These are phyloP conservation scores for Mariannaea elegans DNA, from an alignment of 2,329 filamentous ascomycete species.

Conservation along the genomic window DNA sequence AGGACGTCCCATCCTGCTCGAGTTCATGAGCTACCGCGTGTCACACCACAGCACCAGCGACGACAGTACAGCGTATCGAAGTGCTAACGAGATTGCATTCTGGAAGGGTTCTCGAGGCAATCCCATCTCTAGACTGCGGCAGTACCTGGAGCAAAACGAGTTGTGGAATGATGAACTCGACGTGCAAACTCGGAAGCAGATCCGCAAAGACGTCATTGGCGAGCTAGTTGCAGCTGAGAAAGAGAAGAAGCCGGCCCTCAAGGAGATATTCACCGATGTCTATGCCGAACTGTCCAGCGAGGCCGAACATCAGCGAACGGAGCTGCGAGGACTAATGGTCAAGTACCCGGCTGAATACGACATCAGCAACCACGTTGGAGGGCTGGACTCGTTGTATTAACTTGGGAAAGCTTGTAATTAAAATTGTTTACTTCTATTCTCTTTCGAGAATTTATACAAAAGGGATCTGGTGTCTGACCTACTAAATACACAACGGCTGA, in stretches of 20 bases:
- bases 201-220: constrained; percentile 10
- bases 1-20: constrained; percentile 18
- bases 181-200: neutral
- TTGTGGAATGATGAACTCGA: constrained; percentile 11
- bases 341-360: constrained; percentile 24
- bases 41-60: constrained; percentile 28
- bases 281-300: constrained; percentile 21
- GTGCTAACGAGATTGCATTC: neutral
- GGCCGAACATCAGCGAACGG: neutral
- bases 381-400: too few relatives aligned
- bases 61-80: constrained; percentile 23
- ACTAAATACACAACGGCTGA: too few relatives aligned
- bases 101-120: constrained; percentile 14
- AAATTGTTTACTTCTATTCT: too few relatives aligned
- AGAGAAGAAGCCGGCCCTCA: constrained; percentile 18
- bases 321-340: constrained; percentile 9
- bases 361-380: constrained; percentile 2
- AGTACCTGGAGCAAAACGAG: constrained; percentile 14
- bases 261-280: constrained; percentile 14
- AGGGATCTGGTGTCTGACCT: too few relatives aligned
- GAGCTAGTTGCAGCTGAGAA: constrained; percentile 12
- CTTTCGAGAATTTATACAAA: too few relatives aligned
- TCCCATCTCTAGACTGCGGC: constrained; percentile 5
- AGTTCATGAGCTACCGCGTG: constrained; percentile 25
- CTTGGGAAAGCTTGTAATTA: too few relatives aligned